Conservation (phyloP, 805 yeast genomes). For the Yarrowia sp. region DNA sequence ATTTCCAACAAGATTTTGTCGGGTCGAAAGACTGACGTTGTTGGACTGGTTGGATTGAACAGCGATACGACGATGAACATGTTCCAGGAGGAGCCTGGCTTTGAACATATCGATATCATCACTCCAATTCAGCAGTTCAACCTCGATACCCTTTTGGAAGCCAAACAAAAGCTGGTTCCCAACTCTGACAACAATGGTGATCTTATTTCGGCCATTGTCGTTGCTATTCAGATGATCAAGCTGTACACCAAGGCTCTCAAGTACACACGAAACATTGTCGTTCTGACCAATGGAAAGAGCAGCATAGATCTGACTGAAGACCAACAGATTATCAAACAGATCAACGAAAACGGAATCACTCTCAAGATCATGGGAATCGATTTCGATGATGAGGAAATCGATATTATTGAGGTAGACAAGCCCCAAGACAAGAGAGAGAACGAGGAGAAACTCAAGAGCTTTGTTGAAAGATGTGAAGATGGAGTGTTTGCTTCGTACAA, state of each 20-base stretch:
- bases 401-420: conserved; percentile 6
- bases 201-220: conserved; percentile 45
- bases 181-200: conserved; percentile 33
- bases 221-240: conserved; percentile 51
- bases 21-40: conserved; percentile 46
- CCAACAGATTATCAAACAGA: conserved; percentile 26
- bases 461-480: conserved; percentile 31
- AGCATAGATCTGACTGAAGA: conserved; percentile 28
- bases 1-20: conserved; percentile 47
- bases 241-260: conserved; percentile 46
- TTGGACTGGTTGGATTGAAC: conserved; percentile 46
- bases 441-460: conserved; percentile 20
- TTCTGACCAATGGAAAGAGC: conserved; percentile 49
- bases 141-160: conserved; percentile 36
- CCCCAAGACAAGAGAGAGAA: conserved; percentile 30
- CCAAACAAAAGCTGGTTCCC: conserved; percentile 37
- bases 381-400: conserved; percentile 37
- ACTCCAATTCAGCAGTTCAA: conserved; percentile 34
- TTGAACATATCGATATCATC: conserved; percentile 21
- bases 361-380: conserved; percentile 42
- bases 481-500: conserved; percentile 41
- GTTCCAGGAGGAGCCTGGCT: conserved; percentile 10
- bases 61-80: conserved; percentile 41
- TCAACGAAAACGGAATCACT: conserved; percentile 40
- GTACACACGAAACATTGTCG: conserved; percentile 52